A percentile compares a stretch with the other conserved stretches of the same genome.
Conservation (phyloP, 2,329 filamentous ascomycete genomes). For the Pyrenochaeta sp. region DNA sequence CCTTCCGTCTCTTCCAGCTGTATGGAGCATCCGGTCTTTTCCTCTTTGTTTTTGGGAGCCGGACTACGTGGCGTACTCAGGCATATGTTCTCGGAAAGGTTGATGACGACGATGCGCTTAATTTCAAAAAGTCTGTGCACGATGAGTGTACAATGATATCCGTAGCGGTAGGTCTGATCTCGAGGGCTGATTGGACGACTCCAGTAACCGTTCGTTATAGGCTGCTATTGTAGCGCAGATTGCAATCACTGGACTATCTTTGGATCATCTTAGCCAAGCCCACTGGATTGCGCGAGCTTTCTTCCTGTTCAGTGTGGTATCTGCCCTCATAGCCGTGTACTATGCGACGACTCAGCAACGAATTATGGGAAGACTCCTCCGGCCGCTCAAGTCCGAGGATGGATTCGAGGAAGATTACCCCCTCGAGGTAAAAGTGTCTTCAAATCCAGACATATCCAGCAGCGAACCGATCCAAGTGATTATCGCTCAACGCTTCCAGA, state of each 20-base stretch:
- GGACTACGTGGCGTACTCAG: too few species aligned
- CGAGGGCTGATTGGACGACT: too few species aligned
- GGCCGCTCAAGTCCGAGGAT: neutral
- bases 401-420: too few species aligned
- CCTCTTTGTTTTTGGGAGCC: too few species aligned
- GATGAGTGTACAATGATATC: constrained; percentile 3
- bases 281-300: neutral
- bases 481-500: too few species aligned
- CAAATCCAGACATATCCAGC: neutral
- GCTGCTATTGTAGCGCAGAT: constrained; percentile 4
- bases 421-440: too few species aligned
- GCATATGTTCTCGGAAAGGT: too few species aligned
- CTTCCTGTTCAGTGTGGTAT: constrained; percentile 1
- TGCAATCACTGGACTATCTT: constrained; percentile 4
- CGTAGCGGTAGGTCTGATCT: neutral
- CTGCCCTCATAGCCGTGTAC: neutral
- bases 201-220: too few species aligned
- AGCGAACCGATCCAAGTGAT: too few species aligned
- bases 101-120: neutral
- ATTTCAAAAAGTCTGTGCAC: constrained; percentile 1
- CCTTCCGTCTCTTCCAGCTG: too few species aligned
- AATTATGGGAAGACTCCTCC: neutral
- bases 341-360: constrained; percentile 5
- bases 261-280: neutral
- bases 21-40: too few species aligned